Percentiles rank a stretch among this genome's conserved stretches.
phyloP scores from a whole-genome alignment of 2,329 filamentous ascomycete species.

The Arthrobotrys sphaeroides region DNA sequence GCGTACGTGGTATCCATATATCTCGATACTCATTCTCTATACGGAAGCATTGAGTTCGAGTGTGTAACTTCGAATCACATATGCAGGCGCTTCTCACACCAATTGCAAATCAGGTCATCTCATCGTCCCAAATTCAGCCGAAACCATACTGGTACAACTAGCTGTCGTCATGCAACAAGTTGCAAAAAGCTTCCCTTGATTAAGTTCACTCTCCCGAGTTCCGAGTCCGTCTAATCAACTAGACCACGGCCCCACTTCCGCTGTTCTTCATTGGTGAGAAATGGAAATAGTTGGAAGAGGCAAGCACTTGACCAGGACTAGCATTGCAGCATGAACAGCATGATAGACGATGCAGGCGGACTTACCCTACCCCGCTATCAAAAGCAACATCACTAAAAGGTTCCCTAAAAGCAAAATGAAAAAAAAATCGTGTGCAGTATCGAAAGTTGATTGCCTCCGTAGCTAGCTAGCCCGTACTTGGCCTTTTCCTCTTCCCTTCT shows the following conservation, averaged over 20 bases:
- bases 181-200: background rate
- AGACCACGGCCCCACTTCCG: conserved; percentile 7
- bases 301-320: background rate
- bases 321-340: background rate
- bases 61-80: too few relatives aligned
- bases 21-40: too few relatives aligned
- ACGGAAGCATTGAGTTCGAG: too few relatives aligned
- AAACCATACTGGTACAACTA: background rate
- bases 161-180: conserved; percentile 17
- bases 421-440: too few relatives aligned
- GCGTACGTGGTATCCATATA: too few relatives aligned
- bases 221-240: conserved; percentile 1
- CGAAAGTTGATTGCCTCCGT: too few relatives aligned
- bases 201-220: too few relatives aligned
- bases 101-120: too few relatives aligned
- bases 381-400: background rate
- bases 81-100: too few relatives aligned
- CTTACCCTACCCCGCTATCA: conserved; percentile 11
- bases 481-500: background rate
- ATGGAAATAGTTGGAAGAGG: background rate
- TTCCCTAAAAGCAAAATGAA: too few relatives aligned
- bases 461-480: too few relatives aligned
- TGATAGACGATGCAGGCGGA: background rate
- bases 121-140: background rate
- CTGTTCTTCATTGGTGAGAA: too few relatives aligned